Percentiles rank a stretch among this genome's conserved stretches.
Evolutionary conservation across 441 rosid genomes (phyloP).

Genomic region (Adansonia grandidieri): DNA sequence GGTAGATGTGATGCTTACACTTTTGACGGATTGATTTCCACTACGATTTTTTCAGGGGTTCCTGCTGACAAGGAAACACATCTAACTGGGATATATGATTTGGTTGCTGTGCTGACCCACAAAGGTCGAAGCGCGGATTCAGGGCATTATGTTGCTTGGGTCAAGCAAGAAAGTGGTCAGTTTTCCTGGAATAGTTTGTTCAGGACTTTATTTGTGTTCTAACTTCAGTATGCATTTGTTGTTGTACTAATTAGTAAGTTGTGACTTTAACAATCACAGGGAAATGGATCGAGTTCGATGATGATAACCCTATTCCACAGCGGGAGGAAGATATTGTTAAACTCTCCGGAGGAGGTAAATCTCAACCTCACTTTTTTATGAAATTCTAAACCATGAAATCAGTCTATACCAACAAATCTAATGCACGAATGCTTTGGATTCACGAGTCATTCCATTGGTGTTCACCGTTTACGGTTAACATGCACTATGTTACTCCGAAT

Average conservation of each 20-base stretch:
- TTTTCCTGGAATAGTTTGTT: constrained; percentile 26
- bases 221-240: neutral
- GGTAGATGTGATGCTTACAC: neutral
- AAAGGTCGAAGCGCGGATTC: constrained; percentile 99
- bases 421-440: neutral
- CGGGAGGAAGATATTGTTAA: constrained; percentile 87
- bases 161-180: constrained; percentile 92
- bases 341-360: constrained; percentile 91
- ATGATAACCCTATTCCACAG: constrained; percentile 78
- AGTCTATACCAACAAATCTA: neutral
- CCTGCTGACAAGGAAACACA: constrained; percentile 45
- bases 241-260: constrained; percentile 21
- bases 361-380: neutral
- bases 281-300: constrained; percentile 90
- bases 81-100: constrained; percentile 78
- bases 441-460: neutral
- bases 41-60: constrained; percentile 44
- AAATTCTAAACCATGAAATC: constrained; percentile 27
- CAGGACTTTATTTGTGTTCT: neutral
- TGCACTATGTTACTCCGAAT: too few species aligned
- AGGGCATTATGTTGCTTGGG: constrained; percentile 92
- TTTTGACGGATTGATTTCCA: constrained; percentile 11
- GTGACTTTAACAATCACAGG: constrained; percentile 46
- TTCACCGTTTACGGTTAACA: neutral
- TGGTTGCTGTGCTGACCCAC: constrained; percentile 88